phyloP scores from a whole-genome alignment of 768 basidiomycete genomes.

The Leccinum variicolor region DNA sequence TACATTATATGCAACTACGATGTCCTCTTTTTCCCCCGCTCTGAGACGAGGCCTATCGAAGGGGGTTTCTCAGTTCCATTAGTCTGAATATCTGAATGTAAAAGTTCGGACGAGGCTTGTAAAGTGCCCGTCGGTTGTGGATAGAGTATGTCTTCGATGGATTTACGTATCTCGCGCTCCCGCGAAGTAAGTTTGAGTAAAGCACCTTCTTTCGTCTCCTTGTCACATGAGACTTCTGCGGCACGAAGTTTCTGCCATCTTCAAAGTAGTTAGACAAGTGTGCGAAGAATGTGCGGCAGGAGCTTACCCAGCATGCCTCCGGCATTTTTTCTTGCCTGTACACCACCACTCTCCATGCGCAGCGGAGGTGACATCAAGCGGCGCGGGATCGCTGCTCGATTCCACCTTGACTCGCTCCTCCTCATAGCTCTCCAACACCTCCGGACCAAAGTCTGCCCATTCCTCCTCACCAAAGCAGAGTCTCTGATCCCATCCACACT shows the following conservation, averaged over 20 bases:
- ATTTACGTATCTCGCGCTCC: constrained; percentile 75
- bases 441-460: constrained; percentile 64
- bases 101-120: constrained; percentile 32
- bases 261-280: constrained; percentile 8
- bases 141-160: constrained; percentile 70
- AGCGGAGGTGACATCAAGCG: constrained; percentile 31
- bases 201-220: constrained; percentile 68
- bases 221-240: constrained; percentile 72
- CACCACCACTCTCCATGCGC: constrained; percentile 74
- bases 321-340: constrained; percentile 67
- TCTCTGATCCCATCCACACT: constrained; percentile 89
- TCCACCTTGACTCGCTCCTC: constrained; percentile 37
- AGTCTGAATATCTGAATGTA: constrained; percentile 34
- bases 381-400: constrained; percentile 36
- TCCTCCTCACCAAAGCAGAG: constrained; percentile 82
- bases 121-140: constrained; percentile 39
- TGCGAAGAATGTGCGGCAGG: background rate
- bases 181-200: constrained; percentile 64
- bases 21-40: constrained; percentile 60
- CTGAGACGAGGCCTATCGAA: constrained; percentile 40
- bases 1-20: constrained; percentile 27
- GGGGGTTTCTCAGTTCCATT: constrained; percentile 45
- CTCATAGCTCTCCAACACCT: constrained; percentile 71
- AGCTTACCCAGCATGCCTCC: constrained; percentile 70
- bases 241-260: constrained; percentile 80